Evolutionary conservation across 202 grass and related monocot species (phyloP).

Genomic region (Schoenoplectus tabernaemontani): DNA sequence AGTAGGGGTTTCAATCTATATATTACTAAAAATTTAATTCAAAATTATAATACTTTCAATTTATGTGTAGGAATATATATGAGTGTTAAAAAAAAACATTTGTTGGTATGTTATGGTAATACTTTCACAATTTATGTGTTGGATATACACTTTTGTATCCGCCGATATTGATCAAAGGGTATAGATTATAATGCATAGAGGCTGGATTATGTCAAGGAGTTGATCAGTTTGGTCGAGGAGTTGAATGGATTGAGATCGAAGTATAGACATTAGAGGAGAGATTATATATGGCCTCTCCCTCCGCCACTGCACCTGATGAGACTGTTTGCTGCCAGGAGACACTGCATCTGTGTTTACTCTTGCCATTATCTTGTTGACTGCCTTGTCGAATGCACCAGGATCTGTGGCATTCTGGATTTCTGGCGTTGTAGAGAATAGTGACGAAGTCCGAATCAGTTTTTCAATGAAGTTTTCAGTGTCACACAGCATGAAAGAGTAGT

Average conservation of each 20-base stretch:
- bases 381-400: constrained; percentile 39
- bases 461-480: constrained; percentile 37
- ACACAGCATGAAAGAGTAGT: constrained; percentile 71
- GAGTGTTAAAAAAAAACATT: too few relatives aligned
- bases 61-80: too few relatives aligned
- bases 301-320: too few relatives aligned
- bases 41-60: too few relatives aligned
- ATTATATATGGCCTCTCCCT: too few relatives aligned
- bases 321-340: background rate
- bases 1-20: too few relatives aligned
- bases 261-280: constrained; percentile 60
- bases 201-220: constrained; percentile 59
- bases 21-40: too few relatives aligned
- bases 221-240: constrained; percentile 33
- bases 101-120: too few relatives aligned
- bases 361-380: constrained; percentile 32
- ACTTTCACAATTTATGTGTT: too few relatives aligned
- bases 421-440: constrained; percentile 51
- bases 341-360: constrained; percentile 24
- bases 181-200: constrained; percentile 89
- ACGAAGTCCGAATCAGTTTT: constrained; percentile 39
- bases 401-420: constrained; percentile 55
- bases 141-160: constrained; percentile 89
- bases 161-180: constrained; percentile 67
- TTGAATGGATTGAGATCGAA: constrained; percentile 58